Base-by-base conservation (phyloP, 2,329 filamentous ascomycete species). In the Botrytis paeoniae region DNA sequence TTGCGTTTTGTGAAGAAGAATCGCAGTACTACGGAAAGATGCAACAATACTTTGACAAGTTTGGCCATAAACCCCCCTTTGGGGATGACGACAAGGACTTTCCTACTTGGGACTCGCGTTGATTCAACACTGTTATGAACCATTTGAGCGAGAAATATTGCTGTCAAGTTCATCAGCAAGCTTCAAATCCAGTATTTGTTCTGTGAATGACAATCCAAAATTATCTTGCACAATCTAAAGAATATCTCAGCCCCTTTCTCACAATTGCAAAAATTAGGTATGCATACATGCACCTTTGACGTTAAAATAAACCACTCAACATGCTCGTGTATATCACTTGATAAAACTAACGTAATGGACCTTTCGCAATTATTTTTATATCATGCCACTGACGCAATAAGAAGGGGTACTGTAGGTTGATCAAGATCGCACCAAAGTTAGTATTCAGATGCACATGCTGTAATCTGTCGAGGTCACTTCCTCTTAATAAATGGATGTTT, bases 1-100 rank as follows among this genome's bases (percentile, higher is more conserved):
- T 61, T 45, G 69, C 69, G 3, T 70, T 62, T 70, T 70, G 69
- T 63, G n/a, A 61, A 25, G 69, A 70, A n/a, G 69, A 35, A 45
- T 70, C 69, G 35, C 22, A 41, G 35, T 70, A 70, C 57, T 70
- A 43, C 32, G 51, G n/a, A 60, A 63, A 43, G n/a, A 70, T 70
- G 69, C 25, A n/a, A 25, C 22, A 29, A n/a, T 70, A 63, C 45
- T 70, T 70, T 25, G 25, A 63, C 3, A 43, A 63, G 29, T 61
- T 45, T 61, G 69, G 69, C n/a, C 59, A 70, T 70, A 70, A 45
- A 32, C 37, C 51, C 18, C 51, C 51, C 22, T 72, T 51, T 72
- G 51, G 48, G 37, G 62, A 22, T 37, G 32, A 37, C 20, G 59
- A 61, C 22, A 39, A 37, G 32, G 20, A 61, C 12, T 61, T 39